Percentiles rank a stretch among this genome's conserved stretches.
These are phyloP conservation scores for Hsuehochloa calcarea DNA, from an alignment of 176 grass and related monocot genomes.

Conservation along the genomic window DNA sequence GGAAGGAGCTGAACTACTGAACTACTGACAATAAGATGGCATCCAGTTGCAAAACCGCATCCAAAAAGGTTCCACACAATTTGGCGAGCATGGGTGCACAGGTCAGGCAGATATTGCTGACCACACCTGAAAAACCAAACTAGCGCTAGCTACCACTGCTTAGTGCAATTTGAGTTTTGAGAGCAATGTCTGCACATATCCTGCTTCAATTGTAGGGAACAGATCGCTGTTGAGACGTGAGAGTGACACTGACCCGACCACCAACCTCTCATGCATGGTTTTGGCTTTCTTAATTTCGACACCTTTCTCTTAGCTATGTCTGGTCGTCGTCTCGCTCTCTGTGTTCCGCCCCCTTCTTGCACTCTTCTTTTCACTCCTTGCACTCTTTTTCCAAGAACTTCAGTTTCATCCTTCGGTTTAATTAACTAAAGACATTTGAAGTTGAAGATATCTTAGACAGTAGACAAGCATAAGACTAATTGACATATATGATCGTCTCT, in stretches of 20 bases:
- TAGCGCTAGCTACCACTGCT: not conserved
- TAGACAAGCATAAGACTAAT: not conserved
- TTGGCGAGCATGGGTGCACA: constrained; percentile 15
- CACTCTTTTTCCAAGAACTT: not conserved
- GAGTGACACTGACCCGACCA: constrained; percentile 19
- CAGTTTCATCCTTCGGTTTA: not conserved
- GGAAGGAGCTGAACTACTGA: not conserved
- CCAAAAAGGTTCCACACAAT: constrained; percentile 11
- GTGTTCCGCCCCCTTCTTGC: not conserved
- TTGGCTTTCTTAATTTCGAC: constrained; percentile 7
- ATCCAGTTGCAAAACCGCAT: constrained; percentile 19
- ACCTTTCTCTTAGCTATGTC: constrained; percentile 18
- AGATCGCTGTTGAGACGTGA: not conserved
- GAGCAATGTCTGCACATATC: constrained; percentile 18
- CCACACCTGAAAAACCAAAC: not conserved
- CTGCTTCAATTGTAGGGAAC: constrained; percentile 34
- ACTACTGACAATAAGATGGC: constrained; percentile 18
- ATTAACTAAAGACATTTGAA: not conserved
- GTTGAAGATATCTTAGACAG: not conserved
- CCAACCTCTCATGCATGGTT: constrained; percentile 12
- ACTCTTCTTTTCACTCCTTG: not conserved
- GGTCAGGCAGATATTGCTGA: constrained; percentile 31
- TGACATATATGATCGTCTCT: not conserved
- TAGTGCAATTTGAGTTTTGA: constrained; percentile 5
- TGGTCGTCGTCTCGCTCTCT: not conserved